These are phyloP conservation scores for Spergularia azorica DNA, from an alignment of 179 eudicot species.

Conservation along the genomic window DNA sequence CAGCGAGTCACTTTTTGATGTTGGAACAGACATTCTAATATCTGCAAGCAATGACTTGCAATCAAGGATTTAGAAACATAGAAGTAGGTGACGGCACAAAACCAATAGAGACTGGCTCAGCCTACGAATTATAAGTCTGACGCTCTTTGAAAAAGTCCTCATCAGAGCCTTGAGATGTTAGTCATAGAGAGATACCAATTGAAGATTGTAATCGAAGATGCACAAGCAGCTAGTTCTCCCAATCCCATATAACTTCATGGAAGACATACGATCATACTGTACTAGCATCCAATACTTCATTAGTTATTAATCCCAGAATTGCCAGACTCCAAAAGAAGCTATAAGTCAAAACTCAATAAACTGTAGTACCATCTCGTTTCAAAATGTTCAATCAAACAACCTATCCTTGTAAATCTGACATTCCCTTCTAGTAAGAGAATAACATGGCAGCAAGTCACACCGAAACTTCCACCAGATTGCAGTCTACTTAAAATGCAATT, in stretches of 20 bases:
- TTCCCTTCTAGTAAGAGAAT: too few relatives aligned
- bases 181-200: background rate
- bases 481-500: background rate
- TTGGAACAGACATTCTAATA: background rate
- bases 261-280: too few relatives aligned
- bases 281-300: too few relatives aligned
- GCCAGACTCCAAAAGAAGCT: too few relatives aligned
- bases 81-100: background rate
- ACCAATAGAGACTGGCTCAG: background rate
- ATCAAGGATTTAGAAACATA: background rate
- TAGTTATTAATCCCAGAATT: too few relatives aligned
- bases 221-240: background rate
- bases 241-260: background rate
- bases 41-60: slow-evolving; percentile 9
- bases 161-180: too few relatives aligned
- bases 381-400: too few relatives aligned
- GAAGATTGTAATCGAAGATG: background rate
- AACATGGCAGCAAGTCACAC: background rate
- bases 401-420: too few relatives aligned
- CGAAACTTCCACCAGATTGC: background rate
- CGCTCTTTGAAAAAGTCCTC: background rate
- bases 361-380: too few relatives aligned
- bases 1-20: slow-evolving; percentile 3
- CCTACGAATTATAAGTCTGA: background rate
- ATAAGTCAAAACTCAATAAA: too few relatives aligned